phyloP scores from a whole-genome alignment of 257 asterid genomes.

The Fraxinus cuspidata region DNA sequence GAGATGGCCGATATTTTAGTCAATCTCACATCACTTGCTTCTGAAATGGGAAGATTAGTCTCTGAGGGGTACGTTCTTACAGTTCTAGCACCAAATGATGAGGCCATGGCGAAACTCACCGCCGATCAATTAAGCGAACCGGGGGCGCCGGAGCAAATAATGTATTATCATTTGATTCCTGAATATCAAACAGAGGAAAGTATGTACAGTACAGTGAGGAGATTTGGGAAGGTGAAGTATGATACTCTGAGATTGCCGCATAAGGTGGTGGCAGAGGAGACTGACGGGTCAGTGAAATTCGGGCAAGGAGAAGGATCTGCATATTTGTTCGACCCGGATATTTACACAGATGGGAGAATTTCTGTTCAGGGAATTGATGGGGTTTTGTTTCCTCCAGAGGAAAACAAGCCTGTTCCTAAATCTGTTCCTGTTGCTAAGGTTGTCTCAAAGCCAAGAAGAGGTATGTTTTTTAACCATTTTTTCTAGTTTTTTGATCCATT shows the following conservation, averaged over 20 bases:
- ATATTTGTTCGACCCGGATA: slow-evolving; percentile 83
- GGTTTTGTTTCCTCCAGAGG: slow-evolving; percentile 75
- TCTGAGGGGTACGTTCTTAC: slow-evolving; percentile 87
- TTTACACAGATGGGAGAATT: slow-evolving; percentile 89
- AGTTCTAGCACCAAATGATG: slow-evolving; percentile 86
- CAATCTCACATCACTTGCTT: slow-evolving; percentile 76
- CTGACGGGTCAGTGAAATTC: slow-evolving; percentile 86
- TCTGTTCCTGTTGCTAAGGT: slow-evolving; percentile 50
- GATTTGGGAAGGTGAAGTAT: slow-evolving; percentile 79
- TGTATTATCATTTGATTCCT: slow-evolving; percentile 77
- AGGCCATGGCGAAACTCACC: slow-evolving; percentile 89
- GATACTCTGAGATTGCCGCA: slow-evolving; percentile 83
- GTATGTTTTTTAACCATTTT: slow-evolving; percentile 25
- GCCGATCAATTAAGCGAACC: slow-evolving; percentile 87
- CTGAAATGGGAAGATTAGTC: slow-evolving; percentile 89
- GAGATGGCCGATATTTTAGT: slow-evolving; percentile 87
- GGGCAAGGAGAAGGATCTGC: slow-evolving; percentile 75
- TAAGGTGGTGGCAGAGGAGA: slow-evolving; percentile 84
- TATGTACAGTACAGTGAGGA: slow-evolving; percentile 85
- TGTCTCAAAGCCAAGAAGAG: slow-evolving; percentile 64
- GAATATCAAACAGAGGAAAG: slow-evolving; percentile 98
- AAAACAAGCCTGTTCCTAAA: slow-evolving; percentile 41
- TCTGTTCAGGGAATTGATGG: slow-evolving; percentile 94
- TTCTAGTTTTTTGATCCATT: too few relatives aligned
- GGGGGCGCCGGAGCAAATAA: slow-evolving; percentile 95